Base-by-base conservation (phyloP, 768 basidiomycete genomes). In the Mycena capillaripes region DNA sequence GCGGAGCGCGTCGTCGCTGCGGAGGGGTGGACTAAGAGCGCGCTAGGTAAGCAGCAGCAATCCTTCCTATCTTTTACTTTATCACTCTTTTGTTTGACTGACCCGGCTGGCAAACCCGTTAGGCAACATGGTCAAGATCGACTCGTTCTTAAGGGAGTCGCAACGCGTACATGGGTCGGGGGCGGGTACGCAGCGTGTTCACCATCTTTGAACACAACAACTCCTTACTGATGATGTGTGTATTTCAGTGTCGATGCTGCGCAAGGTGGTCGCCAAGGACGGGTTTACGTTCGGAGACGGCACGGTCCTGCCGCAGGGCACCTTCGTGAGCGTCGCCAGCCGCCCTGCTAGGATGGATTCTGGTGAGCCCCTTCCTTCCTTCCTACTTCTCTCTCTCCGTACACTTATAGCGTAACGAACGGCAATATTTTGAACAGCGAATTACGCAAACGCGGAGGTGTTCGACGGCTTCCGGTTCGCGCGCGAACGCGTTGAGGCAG, bases 241-340 rank as follows among this genome's bases (percentile, higher is more conserved):
- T n/a, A n/a, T n/a, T n/a, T n/a, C n/a, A n/a, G n/a, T n/a, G n/a
- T n/a, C n/a, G n/a, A n/a, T n/a, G n/a, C n/a, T n/a, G n/a, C n/a
- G n/a, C n/a, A n/a, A n/a, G n/a, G n/a, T n/a, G n/a, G n/a, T n/a
- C 25, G 57, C 25, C 2, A 58, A 58, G 58, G 76, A 77, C 50
- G 80, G 82, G 27, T 76, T 79, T 57, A 80, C 75, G 5, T 79
- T 86, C 38, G 80, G 81, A 0, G 83, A 86, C 57, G 84, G 84
- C 12, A 81, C 81, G 0, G 55, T 80, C 12, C 73, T 84, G 30
- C 84, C 83, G 0, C 78, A 79, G 32, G 84, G 81, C 16, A 74
- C 77, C 19, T 52, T 69, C 16, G 36, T 84, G 21, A 23, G 60
- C 8, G 75, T 75, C 4, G 66, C 81, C 2, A 14, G 75, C 0